Evolutionary conservation across 2,329 filamentous ascomycete species (phyloP).

Genomic region (Cytospora chrysosperma): DNA sequence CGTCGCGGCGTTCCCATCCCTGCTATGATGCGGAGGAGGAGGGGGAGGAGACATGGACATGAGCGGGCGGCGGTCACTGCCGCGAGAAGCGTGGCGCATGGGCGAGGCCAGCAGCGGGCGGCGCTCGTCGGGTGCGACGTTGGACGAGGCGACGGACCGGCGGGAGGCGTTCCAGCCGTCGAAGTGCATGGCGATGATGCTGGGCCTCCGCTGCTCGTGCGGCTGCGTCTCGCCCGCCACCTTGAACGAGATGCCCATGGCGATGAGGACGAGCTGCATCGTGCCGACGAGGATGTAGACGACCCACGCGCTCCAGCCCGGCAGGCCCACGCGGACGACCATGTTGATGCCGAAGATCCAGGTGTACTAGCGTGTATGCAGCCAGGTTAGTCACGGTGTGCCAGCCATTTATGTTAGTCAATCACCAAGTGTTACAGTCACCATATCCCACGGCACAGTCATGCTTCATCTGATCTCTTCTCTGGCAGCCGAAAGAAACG

Average conservation of each 20-base stretch:
- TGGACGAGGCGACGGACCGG: conserved; percentile 14
- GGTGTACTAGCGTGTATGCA: conserved; percentile 25
- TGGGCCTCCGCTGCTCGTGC: conserved; percentile 6
- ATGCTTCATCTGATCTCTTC: no score
- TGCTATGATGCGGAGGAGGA: neutral
- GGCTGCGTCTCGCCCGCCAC: conserved; percentile 21
- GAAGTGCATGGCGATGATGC: conserved; percentile 12
- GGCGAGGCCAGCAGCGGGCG: conserved; percentile 7
- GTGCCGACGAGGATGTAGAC: conserved; percentile 28
- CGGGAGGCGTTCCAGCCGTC: conserved; percentile 12
- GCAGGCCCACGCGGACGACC: conserved; percentile 24
- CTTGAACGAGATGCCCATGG: conserved; percentile 24
- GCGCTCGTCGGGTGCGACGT: conserved; percentile 17
- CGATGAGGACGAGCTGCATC: conserved; percentile 27
- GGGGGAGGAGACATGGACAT: neutral
- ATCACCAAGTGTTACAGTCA: neutral
- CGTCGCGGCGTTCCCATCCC: neutral
- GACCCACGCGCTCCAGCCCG: conserved; percentile 27
- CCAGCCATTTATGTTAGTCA: no score
- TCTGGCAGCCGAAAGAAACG: no score
- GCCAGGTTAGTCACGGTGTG: neutral
- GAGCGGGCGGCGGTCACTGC: neutral
- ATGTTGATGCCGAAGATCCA: conserved; percentile 30
- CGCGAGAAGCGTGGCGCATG: neutral
- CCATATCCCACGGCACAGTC: no score